Percentiles rank a stretch among this genome's conserved stretches.
Conservation (phyloP, 2,329 filamentous ascomycete species). For the Aspergillus sp. region DNA sequence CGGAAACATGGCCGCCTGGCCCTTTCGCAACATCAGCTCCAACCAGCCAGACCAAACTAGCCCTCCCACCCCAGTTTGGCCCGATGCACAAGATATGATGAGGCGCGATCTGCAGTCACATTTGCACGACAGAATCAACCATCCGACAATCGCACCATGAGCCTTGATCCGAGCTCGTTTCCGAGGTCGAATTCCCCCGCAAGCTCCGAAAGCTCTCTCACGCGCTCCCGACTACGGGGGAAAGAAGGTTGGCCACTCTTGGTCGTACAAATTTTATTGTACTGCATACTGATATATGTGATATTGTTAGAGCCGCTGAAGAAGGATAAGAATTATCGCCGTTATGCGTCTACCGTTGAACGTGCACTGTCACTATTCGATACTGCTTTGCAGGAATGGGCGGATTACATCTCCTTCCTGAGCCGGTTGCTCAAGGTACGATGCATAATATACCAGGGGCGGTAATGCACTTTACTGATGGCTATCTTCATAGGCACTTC, state of each 20-base stretch:
- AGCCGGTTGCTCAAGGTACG: constrained; percentile 83
- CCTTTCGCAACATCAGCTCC: neutral
- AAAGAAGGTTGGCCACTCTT: constrained; percentile 66
- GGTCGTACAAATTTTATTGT: neutral
- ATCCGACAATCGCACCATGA: constrained; percentile 42
- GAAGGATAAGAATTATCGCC: constrained; percentile 71
- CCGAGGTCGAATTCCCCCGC: constrained; percentile 65
- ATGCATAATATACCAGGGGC: constrained; percentile 6
- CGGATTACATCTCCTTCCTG: constrained; percentile 97
- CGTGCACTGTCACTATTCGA: constrained; percentile 88
- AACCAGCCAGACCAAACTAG: constrained; percentile 1
- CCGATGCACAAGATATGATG: constrained; percentile 41
- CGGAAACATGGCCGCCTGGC: constrained; percentile 10
- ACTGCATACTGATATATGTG: neutral
- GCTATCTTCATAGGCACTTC: constrained; percentile 65
- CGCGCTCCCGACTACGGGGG: constrained; percentile 75
- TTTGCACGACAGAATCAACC: constrained; percentile 23
- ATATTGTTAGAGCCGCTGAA: constrained; percentile 38
- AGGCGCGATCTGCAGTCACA: constrained; percentile 22
- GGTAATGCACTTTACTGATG: constrained; percentile 2
- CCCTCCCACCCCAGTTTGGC: constrained; percentile 12
- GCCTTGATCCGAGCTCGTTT: constrained; percentile 45
- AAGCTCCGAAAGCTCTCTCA: constrained; percentile 79
- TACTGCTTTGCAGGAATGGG: constrained; percentile 94
- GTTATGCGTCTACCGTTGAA: constrained; percentile 87